Conservation (phyloP, 2,329 filamentous ascomycete species). For the Apiospora rasikravindrae region DNA sequence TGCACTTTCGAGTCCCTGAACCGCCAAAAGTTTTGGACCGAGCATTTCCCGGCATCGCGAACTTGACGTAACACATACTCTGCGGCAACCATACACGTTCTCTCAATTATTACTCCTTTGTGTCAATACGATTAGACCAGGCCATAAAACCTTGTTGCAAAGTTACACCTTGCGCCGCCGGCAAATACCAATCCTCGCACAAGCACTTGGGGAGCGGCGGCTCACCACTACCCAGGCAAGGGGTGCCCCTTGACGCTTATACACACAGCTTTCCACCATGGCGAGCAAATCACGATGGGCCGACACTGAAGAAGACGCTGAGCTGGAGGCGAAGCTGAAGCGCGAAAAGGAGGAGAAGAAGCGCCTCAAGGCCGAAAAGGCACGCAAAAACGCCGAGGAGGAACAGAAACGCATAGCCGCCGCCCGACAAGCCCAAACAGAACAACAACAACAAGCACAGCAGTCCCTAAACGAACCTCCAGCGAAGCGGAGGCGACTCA, state of each 20-base stretch:
- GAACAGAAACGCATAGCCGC: slow-evolving; percentile 32
- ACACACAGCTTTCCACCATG: slow-evolving; percentile 47
- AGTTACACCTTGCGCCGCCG: neutral
- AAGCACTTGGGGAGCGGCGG: neutral
- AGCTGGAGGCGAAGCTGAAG: slow-evolving; percentile 73
- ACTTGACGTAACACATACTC: slow-evolving; percentile 5
- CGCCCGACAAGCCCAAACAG: slow-evolving; percentile 40
- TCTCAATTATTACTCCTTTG: neutral
- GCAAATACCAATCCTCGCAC: neutral
- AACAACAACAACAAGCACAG: slow-evolving; percentile 34
- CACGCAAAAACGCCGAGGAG: slow-evolving; percentile 66
- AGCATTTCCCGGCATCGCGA: slow-evolving; percentile 13
- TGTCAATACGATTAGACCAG: neutral
- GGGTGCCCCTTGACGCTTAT: neutral
- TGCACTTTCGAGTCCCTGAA: neutral
- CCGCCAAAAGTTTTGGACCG: slow-evolving; percentile 3
- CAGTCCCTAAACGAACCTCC: slow-evolving; percentile 49
- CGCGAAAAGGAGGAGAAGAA: slow-evolving; percentile 90
- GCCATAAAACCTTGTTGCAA: neutral
- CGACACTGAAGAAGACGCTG: slow-evolving; percentile 80
- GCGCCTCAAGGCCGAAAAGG: slow-evolving; percentile 81
- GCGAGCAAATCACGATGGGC: slow-evolving; percentile 81
- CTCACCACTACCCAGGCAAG: neutral
- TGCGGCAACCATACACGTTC: neutral
- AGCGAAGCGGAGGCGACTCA: slow-evolving; percentile 66